Evolutionary conservation across 225 moss, liverwort and hornwort genomes (phyloP).

Genomic region (Pseudisothecium myosuroides): DNA sequence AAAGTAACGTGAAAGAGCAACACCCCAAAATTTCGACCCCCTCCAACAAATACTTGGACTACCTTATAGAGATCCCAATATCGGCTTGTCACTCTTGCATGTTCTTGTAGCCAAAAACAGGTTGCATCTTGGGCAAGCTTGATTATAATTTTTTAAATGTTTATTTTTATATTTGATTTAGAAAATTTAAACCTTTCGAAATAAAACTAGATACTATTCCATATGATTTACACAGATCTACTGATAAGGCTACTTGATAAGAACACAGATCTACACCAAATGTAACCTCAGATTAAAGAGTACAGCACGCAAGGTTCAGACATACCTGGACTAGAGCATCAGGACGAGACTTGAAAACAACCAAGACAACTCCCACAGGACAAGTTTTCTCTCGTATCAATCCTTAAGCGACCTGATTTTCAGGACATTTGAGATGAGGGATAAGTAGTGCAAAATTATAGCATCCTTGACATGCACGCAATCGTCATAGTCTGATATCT

Average conservation of each 20-base stretch:
- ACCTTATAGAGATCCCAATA: too few relatives aligned
- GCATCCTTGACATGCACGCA: background rate
- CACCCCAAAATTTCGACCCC: too few relatives aligned
- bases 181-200: too few relatives aligned
- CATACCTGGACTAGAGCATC: slow-evolving; percentile 93
- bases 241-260: background rate
- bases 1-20: too few relatives aligned
- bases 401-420: slow-evolving; percentile 64
- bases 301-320: background rate
- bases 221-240: too few relatives aligned
- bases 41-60: too few relatives aligned
- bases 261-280: background rate
- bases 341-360: slow-evolving; percentile 93
- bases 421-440: background rate
- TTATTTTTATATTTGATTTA: too few relatives aligned
- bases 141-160: too few relatives aligned
- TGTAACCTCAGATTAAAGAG: background rate
- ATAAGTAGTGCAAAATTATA: background rate
- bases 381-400: slow-evolving; percentile 81
- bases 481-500: background rate
- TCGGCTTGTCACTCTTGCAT: too few relatives aligned
- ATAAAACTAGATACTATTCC: too few relatives aligned
- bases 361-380: slow-evolving; percentile 80
- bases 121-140: too few relatives aligned
- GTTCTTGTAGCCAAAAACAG: too few relatives aligned